Conservation (phyloP, 2,329 filamentous ascomycete species). For the Fusarium irregulare region DNA sequence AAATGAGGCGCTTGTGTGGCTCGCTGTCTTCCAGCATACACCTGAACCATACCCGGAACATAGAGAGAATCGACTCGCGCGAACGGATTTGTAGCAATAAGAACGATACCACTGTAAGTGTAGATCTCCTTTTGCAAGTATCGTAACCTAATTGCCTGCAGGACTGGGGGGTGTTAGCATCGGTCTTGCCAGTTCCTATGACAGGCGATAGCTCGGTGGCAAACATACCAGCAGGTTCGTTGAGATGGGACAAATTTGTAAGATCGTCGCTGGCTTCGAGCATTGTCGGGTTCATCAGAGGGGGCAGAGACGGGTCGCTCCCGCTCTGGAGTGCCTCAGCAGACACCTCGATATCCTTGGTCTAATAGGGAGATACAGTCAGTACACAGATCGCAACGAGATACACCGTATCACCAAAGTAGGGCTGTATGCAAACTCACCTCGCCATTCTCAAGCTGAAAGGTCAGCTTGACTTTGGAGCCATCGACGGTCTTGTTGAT, state of each 20-base stretch:
- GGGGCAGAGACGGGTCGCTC: constrained; percentile 82
- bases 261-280: constrained; percentile 98
- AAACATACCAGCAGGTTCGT: constrained; percentile 89
- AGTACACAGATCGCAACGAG: constrained; percentile 8
- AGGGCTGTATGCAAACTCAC: constrained; percentile 58
- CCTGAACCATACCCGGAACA: constrained; percentile 99
- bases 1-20: constrained; percentile 97
- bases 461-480: constrained; percentile 87
- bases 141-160: constrained; percentile 96
- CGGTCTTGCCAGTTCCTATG: constrained; percentile 29
- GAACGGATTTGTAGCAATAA: constrained; percentile 98
- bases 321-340: constrained; percentile 79
- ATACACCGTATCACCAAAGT: neutral
- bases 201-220: neutral
- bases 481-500: constrained; percentile 85
- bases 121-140: constrained; percentile 99
- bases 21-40: constrained; percentile 96
- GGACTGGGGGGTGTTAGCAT: constrained; percentile 66
- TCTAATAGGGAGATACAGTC: constrained; percentile 54
- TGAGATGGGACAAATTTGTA: constrained; percentile 96
- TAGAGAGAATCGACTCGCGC: constrained; percentile 97
- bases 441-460: constrained; percentile 92
- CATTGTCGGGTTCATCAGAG: constrained; percentile 97
- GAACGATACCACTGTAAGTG: constrained; percentile 98
- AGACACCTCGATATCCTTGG: constrained; percentile 82